Percentiles rank a stretch among this genome's conserved stretches.
Evolutionary conservation across 257 asterid species (phyloP).

Genomic region (Gentiana macrophylla): DNA sequence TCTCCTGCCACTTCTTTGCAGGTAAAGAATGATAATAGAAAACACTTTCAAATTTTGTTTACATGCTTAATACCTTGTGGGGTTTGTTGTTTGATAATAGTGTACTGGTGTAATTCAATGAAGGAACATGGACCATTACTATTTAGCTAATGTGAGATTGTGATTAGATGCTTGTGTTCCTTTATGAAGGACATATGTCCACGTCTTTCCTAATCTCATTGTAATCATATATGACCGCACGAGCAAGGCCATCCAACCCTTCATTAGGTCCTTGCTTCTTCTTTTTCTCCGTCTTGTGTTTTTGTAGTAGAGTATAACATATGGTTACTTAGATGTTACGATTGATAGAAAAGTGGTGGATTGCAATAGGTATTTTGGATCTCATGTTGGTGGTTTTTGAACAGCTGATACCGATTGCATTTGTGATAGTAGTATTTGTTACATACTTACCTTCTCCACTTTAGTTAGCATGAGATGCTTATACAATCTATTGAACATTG

Average conservation of each 20-base stretch:
- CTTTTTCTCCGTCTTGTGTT: neutral
- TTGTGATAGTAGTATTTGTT: neutral
- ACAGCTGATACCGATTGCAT: neutral
- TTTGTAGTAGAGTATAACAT: neutral
- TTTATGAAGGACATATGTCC: neutral
- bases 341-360: neutral
- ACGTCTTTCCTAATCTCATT: neutral
- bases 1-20: constrained; percentile 97
- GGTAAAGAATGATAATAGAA: constrained; percentile 21
- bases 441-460: neutral
- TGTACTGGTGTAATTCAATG: no score
- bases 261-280: neutral
- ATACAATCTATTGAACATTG: neutral
- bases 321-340: no score
- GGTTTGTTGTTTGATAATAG: no score
- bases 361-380: neutral
- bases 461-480: neutral
- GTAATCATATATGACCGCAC: no score
- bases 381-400: neutral
- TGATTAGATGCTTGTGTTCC: neutral
- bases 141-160: neutral
- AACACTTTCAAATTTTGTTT: no score
- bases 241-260: no score
- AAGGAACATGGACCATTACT: no score
- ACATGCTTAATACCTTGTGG: no score